A percentile compares a stretch with the other conserved stretches of the same genome.
These are phyloP conservation scores for Xylona heveae DNA, from an alignment of 495 filamentous ascomycete species.

Conservation along the genomic window DNA sequence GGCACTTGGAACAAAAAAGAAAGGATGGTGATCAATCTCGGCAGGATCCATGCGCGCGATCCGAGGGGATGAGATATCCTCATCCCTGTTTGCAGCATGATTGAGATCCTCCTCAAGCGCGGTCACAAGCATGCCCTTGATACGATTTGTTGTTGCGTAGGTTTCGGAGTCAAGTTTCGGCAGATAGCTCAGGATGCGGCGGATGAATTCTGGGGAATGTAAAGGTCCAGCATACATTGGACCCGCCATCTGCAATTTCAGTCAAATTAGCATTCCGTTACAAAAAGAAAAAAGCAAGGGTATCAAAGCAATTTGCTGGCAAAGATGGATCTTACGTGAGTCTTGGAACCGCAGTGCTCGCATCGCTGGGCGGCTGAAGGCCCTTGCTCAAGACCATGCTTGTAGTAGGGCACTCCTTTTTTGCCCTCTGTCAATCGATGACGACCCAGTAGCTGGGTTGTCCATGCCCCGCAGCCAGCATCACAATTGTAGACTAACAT, in stretches of 20 bases:
- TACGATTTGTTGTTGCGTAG: slow-evolving; percentile 58
- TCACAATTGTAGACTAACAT: slow-evolving; percentile 92
- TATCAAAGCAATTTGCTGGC: neutral
- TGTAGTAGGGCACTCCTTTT: slow-evolving; percentile 48
- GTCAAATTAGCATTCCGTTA: neutral
- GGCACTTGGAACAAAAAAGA: slow-evolving; percentile 59
- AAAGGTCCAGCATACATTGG: slow-evolving; percentile 90
- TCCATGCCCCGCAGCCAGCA: slow-evolving; percentile 71
- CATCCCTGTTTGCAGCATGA: neutral
- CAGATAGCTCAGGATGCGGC: slow-evolving; percentile 47
- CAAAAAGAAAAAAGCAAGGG: neutral
- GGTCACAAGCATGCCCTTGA: slow-evolving; percentile 79
- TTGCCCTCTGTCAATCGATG: slow-evolving; percentile 41
- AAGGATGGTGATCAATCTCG: slow-evolving; percentile 46
- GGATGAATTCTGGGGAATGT: slow-evolving; percentile 63
- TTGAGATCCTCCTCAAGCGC: slow-evolving; percentile 52
- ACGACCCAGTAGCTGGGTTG: slow-evolving; percentile 48
- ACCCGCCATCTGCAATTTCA: slow-evolving; percentile 34
- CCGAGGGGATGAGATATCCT: slow-evolving; percentile 9
- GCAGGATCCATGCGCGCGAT: slow-evolving; percentile 28
- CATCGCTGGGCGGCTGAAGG: slow-evolving; percentile 41
- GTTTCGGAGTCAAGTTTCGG: slow-evolving; percentile 33
- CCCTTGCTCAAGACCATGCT: slow-evolving; percentile 47
- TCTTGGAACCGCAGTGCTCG: slow-evolving; percentile 67
- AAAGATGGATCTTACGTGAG: slow-evolving; percentile 27